phyloP scores from a whole-genome alignment of 352 stramenopile species.

The Pythium vanterpoolii region DNA sequence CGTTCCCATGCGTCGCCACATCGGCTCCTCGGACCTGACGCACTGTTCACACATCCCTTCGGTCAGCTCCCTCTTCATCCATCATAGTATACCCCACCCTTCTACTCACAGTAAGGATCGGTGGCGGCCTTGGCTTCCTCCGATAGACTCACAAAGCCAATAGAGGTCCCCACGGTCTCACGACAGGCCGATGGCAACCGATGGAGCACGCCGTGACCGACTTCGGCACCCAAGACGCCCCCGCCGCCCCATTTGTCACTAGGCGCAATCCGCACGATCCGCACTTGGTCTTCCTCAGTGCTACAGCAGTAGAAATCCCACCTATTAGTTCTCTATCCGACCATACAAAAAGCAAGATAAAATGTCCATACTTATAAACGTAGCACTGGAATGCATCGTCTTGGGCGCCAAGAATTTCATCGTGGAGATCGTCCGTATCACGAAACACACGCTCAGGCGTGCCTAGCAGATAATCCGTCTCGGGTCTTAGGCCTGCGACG shows the following conservation, averaged over 20 bases:
- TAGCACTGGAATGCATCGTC: conserved; percentile 96
- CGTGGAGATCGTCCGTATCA: conserved; percentile 83
- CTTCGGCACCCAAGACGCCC: conserved; percentile 92
- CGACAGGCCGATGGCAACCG: conserved; percentile 80
- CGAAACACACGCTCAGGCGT: conserved; percentile 89
- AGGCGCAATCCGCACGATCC: conserved; percentile 85
- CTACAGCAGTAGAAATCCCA: conserved; percentile 26
- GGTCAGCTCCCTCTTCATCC: neutral
- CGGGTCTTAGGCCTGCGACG: conserved; percentile 83
- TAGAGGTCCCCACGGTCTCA: conserved; percentile 52
- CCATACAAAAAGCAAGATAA: neutral
- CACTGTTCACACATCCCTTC: neutral
- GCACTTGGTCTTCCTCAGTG: conserved; percentile 90
- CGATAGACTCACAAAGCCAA: conserved; percentile 78
- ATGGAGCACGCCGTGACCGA: conserved; percentile 96
- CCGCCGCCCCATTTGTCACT: conserved; percentile 87
- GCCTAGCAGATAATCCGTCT: conserved; percentile 94
- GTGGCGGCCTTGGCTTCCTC: conserved; percentile 69
- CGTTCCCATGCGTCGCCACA: neutral
- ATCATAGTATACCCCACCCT: neutral
- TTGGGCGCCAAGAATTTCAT: conserved; percentile 88
- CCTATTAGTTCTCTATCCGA: neutral
- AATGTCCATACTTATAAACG: conserved; percentile 90
- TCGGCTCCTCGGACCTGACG: neutral
- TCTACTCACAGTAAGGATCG: conserved; percentile 66